Evolutionary conservation across 305 asterid genomes (phyloP).

Genomic region (Caryopteris hybrid): DNA sequence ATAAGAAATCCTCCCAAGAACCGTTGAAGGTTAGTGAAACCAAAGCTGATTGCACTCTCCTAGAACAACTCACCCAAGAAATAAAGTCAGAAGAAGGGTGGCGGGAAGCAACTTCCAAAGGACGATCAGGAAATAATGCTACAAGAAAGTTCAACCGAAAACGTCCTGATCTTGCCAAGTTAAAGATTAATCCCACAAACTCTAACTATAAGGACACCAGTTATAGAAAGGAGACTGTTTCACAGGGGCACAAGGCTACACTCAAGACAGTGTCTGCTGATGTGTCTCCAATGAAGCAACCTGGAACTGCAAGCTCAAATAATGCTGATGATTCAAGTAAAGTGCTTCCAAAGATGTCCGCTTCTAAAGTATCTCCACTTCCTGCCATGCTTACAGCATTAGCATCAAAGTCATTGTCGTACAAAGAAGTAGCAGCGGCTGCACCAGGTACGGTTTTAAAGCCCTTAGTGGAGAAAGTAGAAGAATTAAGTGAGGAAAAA

Average conservation of each 20-base stretch:
- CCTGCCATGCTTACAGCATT: conserved; percentile 65
- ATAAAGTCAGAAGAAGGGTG: conserved; percentile 82
- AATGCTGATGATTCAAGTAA: conserved; percentile 42
- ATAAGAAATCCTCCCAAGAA: conserved; percentile 31
- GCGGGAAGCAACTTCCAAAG: conserved; percentile 92
- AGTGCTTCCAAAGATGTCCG: conserved; percentile 35
- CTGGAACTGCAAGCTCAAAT: conserved; percentile 32
- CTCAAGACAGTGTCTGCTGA: conserved; percentile 45
- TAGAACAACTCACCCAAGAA: conserved; percentile 45
- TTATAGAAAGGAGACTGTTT: conserved; percentile 51
- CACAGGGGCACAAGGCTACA: conserved; percentile 53
- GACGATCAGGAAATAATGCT: conserved; percentile 60
- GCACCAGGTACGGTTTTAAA: conserved; percentile 98
- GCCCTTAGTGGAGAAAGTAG: conserved; percentile 90
- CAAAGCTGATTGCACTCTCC: conserved; percentile 19
- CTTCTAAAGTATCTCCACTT: conserved; percentile 38
- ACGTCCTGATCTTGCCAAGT: conserved; percentile 72
- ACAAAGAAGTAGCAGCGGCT: conserved; percentile 96
- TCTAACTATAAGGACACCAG: conserved; percentile 44
- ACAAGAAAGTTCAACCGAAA: conserved; percentile 58
- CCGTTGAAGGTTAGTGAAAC: conserved; percentile 23
- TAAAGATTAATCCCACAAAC: conserved; percentile 48
- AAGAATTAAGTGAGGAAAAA: conserved; percentile 65
- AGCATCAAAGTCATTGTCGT: conserved; percentile 86
- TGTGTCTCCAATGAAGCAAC: conserved; percentile 42